These are phyloP conservation scores for Ophioceras dolichostomum DNA, from an alignment of 2,329 filamentous ascomycete species.

Conservation along the genomic window DNA sequence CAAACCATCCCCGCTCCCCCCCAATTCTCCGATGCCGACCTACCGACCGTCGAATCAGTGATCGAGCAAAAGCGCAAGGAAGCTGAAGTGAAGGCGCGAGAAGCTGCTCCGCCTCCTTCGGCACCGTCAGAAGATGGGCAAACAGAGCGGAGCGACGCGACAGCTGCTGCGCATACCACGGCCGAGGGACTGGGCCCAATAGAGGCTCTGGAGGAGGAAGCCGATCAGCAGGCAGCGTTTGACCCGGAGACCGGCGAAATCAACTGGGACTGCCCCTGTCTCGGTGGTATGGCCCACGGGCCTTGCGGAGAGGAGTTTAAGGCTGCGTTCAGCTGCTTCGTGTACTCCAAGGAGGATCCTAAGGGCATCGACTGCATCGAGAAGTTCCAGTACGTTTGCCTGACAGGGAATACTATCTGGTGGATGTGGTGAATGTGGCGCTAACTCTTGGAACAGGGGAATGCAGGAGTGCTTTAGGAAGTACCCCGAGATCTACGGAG, in stretches of 20 bases:
- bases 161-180: slow-evolving; percentile 7
- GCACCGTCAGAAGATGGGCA: slow-evolving; percentile 9
- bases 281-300: slow-evolving; percentile 93
- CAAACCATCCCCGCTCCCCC: slow-evolving; percentile 28
- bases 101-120: slow-evolving; percentile 9
- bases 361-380: slow-evolving; percentile 98
- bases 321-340: slow-evolving; percentile 94
- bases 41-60: slow-evolving; percentile 55
- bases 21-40: slow-evolving; percentile 42
- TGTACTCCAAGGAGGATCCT: slow-evolving; percentile 86
- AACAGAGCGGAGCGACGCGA: slow-evolving; percentile 10
- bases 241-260: slow-evolving; percentile 97
- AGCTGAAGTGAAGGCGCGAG: slow-evolving; percentile 20
- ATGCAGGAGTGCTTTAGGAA: slow-evolving; percentile 97
- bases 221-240: slow-evolving; percentile 80
- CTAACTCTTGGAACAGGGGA: too few relatives aligned
- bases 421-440: too few relatives aligned
- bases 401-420: too few relatives aligned
- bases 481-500: slow-evolving; percentile 87
- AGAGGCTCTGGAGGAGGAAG: slow-evolving; percentile 62
- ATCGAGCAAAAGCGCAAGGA: slow-evolving; percentile 50
- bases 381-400: slow-evolving; percentile 72
- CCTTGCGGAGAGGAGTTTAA: slow-evolving; percentile 95
- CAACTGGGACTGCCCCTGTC: slow-evolving; percentile 98
- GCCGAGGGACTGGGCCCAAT: slow-evolving; percentile 20